Evolutionary conservation across 345 rosid species (phyloP).

Genomic region (Brassica incana): DNA sequence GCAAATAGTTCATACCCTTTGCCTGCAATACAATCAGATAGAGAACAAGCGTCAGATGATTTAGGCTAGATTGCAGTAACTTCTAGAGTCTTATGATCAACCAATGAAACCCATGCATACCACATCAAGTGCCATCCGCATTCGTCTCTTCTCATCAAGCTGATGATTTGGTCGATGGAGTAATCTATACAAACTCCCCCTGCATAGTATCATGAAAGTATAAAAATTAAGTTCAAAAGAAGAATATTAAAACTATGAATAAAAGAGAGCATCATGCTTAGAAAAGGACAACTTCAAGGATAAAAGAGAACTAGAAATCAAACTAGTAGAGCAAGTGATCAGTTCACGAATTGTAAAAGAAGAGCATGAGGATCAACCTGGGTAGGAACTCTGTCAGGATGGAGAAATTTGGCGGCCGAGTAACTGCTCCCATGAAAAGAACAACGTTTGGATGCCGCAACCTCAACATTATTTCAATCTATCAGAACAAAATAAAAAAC

Average conservation of each 20-base stretch:
- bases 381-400: slow-evolving; percentile 97
- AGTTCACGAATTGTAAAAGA: slow-evolving; percentile 7
- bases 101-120: slow-evolving; percentile 45
- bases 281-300: background rate
- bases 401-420: slow-evolving; percentile 84
- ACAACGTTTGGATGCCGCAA: slow-evolving; percentile 98
- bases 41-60: slow-evolving; percentile 2
- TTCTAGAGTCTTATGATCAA: background rate
- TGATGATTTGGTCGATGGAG: slow-evolving; percentile 77
- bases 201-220: slow-evolving; percentile 38
- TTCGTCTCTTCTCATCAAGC: slow-evolving; percentile 84
- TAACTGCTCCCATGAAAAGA: slow-evolving; percentile 99
- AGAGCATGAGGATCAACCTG: slow-evolving; percentile 53
- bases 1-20: slow-evolving; percentile 95
- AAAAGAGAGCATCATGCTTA: background rate
- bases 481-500: slow-evolving; percentile 29
- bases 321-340: slow-evolving; percentile 6
- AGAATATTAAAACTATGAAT: slow-evolving; percentile 9
- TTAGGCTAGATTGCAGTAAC: background rate
- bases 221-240: background rate
- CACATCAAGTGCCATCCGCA: slow-evolving; percentile 98
- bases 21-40: slow-evolving; percentile 56
- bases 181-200: slow-evolving; percentile 94
- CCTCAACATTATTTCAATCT: slow-evolving; percentile 94
- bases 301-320: background rate